Base-by-base conservation (phyloP, 495 filamentous ascomycete genomes). In the Amphirosellinia nigrospora region DNA sequence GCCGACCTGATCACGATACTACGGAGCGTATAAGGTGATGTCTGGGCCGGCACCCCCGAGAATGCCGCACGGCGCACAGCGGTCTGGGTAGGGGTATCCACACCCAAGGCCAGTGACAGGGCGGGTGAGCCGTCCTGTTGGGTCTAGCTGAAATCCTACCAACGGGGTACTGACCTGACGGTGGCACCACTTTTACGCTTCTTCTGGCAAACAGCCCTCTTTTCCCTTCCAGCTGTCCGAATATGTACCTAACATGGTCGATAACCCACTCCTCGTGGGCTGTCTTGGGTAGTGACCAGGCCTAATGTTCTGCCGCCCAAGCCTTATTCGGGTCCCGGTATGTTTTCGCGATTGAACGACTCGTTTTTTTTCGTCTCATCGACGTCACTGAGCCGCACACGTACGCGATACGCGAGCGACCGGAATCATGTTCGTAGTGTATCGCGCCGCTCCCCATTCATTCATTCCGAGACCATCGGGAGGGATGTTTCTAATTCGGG, bases 141-240 rank as follows among this genome's bases (percentile, higher is more conserved):
- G 65, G 65, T 16, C 38, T 16, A 55, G 65, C 65, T 68, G 65
- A 68, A 64, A 59, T 68, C 65, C 65, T 56, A 30, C 50, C 10
- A 39, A 39, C 36, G 5, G 6, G 48, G 50, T 2, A 36, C 65
- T 68, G 52, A 68, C 65, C 52, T 60, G 55, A 68, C 65, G 0
- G 65, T 68, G 65, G 65, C 38, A 68, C 65, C 52, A 68, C 65
- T 41, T 41, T 58, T 36, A 6, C 9, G 16, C 55, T n/a, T 36
- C 38, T 66, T 21, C 19, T 0, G 64, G 30, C 8, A 9, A 23
- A 58, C 52, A 58, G 52, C 52, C 34, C 34, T 68, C 65, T 34
- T 68, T 59, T 59, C 34, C 13, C 43, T 30, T 38, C 34, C 28
- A 28, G 28, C 62, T 32, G 30, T 34, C 13, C 53, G 8, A 8